phyloP scores from a whole-genome alignment of 2,329 filamentous ascomycete genomes.

The Alternaria ethzedia region DNA sequence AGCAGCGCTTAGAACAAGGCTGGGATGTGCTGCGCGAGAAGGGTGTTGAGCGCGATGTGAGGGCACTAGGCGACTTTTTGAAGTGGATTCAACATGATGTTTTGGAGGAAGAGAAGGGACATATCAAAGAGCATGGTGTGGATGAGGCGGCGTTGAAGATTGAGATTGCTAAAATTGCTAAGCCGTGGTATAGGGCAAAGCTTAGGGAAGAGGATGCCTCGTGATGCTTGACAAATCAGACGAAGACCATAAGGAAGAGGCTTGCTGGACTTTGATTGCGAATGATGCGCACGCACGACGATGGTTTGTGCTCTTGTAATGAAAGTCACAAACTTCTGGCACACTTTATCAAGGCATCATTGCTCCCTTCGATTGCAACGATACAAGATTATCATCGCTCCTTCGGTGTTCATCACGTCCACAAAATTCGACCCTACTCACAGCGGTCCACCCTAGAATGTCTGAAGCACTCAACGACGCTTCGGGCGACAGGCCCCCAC shows the following conservation, averaged over 20 bases:
- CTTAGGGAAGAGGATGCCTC: not conserved
- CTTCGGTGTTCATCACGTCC: no score
- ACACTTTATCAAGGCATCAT: not conserved
- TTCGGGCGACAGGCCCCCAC: not conserved
- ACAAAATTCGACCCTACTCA: no score
- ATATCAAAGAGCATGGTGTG: conserved; percentile 24
- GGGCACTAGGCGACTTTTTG: conserved; percentile 23
- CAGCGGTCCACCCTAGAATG: no score
- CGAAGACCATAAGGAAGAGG: not conserved
- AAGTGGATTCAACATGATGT: conserved; percentile 36
- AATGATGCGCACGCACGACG: not conserved
- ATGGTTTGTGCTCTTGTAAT: not conserved
- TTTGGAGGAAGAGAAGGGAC: conserved; percentile 28
- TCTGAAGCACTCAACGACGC: not conserved
- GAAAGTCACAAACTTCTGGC: not conserved
- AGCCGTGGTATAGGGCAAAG: conserved; percentile 1
- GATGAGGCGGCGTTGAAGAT: conserved; percentile 25
- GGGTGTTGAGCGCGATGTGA: conserved; percentile 15
- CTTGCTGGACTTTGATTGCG: not conserved
- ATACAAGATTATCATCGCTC: no score
- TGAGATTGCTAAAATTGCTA: conserved; percentile 30
- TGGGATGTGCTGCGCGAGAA: conserved; percentile 34
- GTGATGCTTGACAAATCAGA: not conserved
- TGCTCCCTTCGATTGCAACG: no score
- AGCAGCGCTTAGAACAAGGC: conserved; percentile 32